These are phyloP conservation scores for Anisodus acutangulus DNA, from an alignment of 257 asterid genomes.

Conservation along the genomic window DNA sequence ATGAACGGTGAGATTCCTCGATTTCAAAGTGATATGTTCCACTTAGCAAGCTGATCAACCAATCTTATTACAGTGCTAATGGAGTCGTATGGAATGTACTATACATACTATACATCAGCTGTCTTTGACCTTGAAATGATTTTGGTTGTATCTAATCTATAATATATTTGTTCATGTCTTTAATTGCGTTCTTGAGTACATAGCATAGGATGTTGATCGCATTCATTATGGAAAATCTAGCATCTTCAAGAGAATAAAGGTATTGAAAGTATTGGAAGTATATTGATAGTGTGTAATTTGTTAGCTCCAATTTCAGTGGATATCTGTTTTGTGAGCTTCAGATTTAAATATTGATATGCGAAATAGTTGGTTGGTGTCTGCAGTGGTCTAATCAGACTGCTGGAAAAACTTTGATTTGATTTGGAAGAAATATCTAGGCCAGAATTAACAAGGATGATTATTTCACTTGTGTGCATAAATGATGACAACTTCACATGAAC, in stretches of 20 bases:
- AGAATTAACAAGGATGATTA: conserved; percentile 10
- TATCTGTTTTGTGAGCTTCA: conserved; percentile 16
- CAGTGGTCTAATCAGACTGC: conserved; percentile 19
- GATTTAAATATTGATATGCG: neutral
- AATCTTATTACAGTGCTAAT: conserved; percentile 15
- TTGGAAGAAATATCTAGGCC: conserved; percentile 3
- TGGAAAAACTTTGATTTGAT: neutral
- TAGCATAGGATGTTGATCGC: conserved; percentile 15
- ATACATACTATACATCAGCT: neutral
- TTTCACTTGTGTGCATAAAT: conserved; percentile 21
- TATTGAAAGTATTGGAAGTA: neutral
- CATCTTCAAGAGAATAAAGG: neutral
- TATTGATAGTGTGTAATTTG: neutral
- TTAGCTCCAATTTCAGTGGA: conserved; percentile 20
- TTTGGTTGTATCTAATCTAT: neutral
- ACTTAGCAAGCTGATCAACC: neutral
- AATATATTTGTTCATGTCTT: neutral
- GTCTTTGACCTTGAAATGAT: neutral
- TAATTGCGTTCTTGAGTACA: neutral
- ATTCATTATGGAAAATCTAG: neutral
- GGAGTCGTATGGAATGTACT: neutral
- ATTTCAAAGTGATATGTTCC: conserved; percentile 13
- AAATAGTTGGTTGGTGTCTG: conserved; percentile 6
- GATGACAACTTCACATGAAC: neutral
- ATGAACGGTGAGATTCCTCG: neutral